Evolutionary conservation across 2,329 filamentous ascomycete genomes (phyloP).

Genomic region (Alternaria triticina): DNA sequence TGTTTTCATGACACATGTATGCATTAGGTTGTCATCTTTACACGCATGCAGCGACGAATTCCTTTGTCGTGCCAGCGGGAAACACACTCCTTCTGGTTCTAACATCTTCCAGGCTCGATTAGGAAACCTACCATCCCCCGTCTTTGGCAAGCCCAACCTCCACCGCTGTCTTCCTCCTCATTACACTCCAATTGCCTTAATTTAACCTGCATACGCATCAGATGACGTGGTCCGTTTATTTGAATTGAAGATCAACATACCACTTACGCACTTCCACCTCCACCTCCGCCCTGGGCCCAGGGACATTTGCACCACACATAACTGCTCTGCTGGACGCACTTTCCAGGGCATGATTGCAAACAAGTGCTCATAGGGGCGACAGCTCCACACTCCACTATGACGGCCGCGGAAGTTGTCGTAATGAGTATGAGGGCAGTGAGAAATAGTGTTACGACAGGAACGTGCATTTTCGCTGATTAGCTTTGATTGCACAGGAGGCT

Average conservation of each 20-base stretch:
- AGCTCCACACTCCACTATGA: not conserved
- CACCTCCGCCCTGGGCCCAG: not conserved
- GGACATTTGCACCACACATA: not conserved
- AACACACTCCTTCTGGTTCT: not conserved
- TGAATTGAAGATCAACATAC: not conserved
- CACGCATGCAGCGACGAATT: not conserved
- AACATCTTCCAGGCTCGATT: not conserved
- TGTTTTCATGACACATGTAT: not conserved
- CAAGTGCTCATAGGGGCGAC: not conserved
- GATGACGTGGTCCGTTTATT: rapidly evolving
- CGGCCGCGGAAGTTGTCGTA: not conserved
- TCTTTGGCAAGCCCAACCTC: not conserved
- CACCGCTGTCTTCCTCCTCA: not conserved
- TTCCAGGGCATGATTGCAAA: not conserved
- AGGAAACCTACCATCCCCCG: not conserved
- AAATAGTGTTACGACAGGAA: not conserved
- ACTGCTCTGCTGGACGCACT: not conserved
- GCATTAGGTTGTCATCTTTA: not conserved
- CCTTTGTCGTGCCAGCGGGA: not conserved
- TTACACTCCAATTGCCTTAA: rapidly evolving
- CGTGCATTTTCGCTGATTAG: not conserved
- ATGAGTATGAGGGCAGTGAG: not conserved
- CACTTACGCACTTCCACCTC: not conserved
- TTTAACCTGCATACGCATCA: not conserved
- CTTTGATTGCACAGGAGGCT: not conserved